These are phyloP conservation scores for Bombardia bombarda DNA, from an alignment of 495 filamentous ascomycete genomes.

Conservation along the genomic window DNA sequence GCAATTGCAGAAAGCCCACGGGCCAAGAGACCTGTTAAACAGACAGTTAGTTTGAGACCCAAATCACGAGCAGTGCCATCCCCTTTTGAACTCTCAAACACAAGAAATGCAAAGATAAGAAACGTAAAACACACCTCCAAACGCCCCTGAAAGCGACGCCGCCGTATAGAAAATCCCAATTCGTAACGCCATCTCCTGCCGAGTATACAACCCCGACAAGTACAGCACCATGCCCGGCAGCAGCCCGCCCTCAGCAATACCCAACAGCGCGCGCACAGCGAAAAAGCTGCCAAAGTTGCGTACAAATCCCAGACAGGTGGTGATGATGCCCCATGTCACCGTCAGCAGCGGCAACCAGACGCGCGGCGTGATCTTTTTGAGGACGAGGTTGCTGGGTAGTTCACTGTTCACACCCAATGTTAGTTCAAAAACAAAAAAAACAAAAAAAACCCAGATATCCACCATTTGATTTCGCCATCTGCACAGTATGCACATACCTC, in stretches of 20 bases:
- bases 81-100: not conserved
- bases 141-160: constrained; percentile 48
- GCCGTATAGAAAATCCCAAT: constrained; percentile 50
- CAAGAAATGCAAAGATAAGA: not conserved
- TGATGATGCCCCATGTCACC: constrained; percentile 46
- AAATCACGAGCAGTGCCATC: too few species aligned
- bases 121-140: constrained; percentile 36
- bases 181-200: constrained; percentile 42
- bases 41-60: constrained; percentile 2
- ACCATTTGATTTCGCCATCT: too few species aligned
- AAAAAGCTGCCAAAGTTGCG: constrained; percentile 66
- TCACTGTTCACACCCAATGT: constrained; percentile 54
- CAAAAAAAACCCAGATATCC: too few species aligned
- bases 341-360: constrained; percentile 51
- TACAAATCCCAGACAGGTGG: constrained; percentile 68
- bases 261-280: constrained; percentile 70
- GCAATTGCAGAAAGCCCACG: constrained; percentile 34
- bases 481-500: too few species aligned
- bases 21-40: constrained; percentile 33
- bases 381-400: constrained; percentile 74
- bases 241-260: constrained; percentile 46
- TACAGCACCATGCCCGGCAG: constrained; percentile 45
- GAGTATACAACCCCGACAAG: constrained; percentile 38
- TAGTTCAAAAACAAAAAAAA: too few species aligned
- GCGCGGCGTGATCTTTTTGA: constrained; percentile 63